Conservation (phyloP, 345 rosid genomes). For the Brassica napus region Da-Ae NC_063441.1:21758001-21758500, state of each 20-base stretch:
- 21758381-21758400: neutral
- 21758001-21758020: slow-evolving; percentile 83
- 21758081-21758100: slow-evolving; percentile 9
- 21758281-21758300: slow-evolving; percentile 11
- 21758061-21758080: slow-evolving; percentile 95
- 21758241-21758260: neutral
- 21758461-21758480: neutral
- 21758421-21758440: neutral
- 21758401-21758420: neutral
- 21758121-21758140: neutral
- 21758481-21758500: neutral
- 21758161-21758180: neutral
- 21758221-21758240: slow-evolving; percentile 5
- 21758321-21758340: neutral
- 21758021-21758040: slow-evolving; percentile 80
- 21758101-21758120: neutral
- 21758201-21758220: slow-evolving; percentile 7
- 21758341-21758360: neutral
- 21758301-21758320: neutral
- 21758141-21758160: neutral
- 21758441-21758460: neutral
- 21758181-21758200: slow-evolving; percentile 10
- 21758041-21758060: slow-evolving; percentile 90
- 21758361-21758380: neutral
- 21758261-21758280: neutral